Percentiles rank a stretch among this genome's conserved stretches.
phyloP scores from a whole-genome alignment of 805 yeast species.

The Monosporozyma yasuniensis region DNA sequence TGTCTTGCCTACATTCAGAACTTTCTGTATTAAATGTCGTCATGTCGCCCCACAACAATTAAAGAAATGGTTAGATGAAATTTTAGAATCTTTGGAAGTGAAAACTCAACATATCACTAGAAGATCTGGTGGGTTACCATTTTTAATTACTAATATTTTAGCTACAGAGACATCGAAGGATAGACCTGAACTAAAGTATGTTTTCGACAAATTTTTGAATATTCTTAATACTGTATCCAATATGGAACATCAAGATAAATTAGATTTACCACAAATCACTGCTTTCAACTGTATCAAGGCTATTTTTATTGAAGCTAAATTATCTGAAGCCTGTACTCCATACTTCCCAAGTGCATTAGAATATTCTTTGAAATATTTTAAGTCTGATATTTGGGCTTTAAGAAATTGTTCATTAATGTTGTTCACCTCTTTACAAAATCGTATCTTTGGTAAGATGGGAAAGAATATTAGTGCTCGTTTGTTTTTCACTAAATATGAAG shows the following conservation, averaged over 20 bases:
- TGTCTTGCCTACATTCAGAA: constrained; percentile 69
- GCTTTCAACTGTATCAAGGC: constrained; percentile 80
- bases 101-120: constrained; percentile 69
- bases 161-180: constrained; percentile 36
- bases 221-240: constrained; percentile 43
- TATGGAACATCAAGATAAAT: constrained; percentile 41
- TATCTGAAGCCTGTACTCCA: constrained; percentile 44
- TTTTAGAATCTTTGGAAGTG: constrained; percentile 41
- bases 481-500: constrained; percentile 60
- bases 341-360: constrained; percentile 51
- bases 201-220: constrained; percentile 43
- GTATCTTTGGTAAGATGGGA: constrained; percentile 58
- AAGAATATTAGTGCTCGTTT: constrained; percentile 46
- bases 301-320: constrained; percentile 59
- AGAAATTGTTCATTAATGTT: constrained; percentile 92
- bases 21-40: constrained; percentile 54
- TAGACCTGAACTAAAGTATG: constrained; percentile 36
- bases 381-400: constrained; percentile 69
- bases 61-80: constrained; percentile 49
- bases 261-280: constrained; percentile 86
- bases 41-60: constrained; percentile 35
- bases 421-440: constrained; percentile 72
- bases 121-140: constrained; percentile 90
- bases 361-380: constrained; percentile 54
- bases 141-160: constrained; percentile 64